Percentiles rank a stretch among this genome's conserved stretches.
Conservation (phyloP, 257 asterid species). For the Capsicum baccatum region DNA sequence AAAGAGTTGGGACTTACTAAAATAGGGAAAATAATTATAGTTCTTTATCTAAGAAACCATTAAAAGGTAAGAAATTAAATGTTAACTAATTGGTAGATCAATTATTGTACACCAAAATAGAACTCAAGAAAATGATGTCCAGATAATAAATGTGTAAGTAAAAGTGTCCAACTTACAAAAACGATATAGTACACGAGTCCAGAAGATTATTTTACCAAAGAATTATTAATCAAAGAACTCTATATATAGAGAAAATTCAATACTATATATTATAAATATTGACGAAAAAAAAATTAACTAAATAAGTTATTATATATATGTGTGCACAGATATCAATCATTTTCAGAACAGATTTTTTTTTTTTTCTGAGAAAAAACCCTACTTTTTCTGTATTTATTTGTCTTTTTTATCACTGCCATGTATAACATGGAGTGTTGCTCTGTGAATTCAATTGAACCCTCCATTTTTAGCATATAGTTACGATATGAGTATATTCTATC, state of each 20-base stretch:
- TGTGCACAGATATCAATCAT: slow-evolving; percentile 46
- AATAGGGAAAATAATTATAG: not conserved
- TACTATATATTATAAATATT: slow-evolving; percentile 26
- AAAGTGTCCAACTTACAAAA: no score
- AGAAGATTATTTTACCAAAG: no score
- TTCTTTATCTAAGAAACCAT: not conserved
- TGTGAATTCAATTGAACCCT: not conserved
- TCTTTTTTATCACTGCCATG: slow-evolving; percentile 31
- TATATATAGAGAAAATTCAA: slow-evolving; percentile 30
- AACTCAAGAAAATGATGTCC: slow-evolving; percentile 3
- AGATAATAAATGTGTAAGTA: no score
- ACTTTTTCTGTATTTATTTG: slow-evolving; percentile 29
- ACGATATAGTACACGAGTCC: no score
- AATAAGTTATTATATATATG: slow-evolving; percentile 23
- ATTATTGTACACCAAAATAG: not conserved
- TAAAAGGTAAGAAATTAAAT: not conserved
- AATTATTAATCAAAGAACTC: not conserved
- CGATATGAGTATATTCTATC: no score
- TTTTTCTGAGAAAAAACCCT: slow-evolving; percentile 35
- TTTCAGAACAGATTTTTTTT: slow-evolving; percentile 42
- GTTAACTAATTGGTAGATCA: not conserved
- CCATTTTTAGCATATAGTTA: not conserved
- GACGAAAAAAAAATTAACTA: slow-evolving; percentile 25
- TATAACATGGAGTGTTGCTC: not conserved
- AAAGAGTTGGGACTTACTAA: not conserved